Evolutionary conservation across 371 early-diverging fungal species (phyloP).

Genomic region (Zopfochytrium polystomum): DNA sequence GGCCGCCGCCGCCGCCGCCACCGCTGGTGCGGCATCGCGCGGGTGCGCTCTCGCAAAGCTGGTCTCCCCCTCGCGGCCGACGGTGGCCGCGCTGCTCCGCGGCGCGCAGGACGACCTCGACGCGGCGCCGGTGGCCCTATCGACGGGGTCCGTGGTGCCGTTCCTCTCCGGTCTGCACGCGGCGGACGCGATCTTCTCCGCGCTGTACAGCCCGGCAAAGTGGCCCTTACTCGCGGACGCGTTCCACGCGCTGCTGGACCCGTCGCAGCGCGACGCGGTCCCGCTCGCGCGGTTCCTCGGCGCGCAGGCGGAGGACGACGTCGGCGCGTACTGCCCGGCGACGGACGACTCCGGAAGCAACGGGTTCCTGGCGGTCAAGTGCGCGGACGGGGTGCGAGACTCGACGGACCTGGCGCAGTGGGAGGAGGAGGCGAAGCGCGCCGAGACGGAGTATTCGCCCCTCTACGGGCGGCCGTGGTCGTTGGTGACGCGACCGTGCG

Average conservation of each 20-base stretch:
- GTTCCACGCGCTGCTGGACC: no score
- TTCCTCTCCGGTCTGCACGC: conserved; percentile 16
- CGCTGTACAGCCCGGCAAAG: conserved; percentile 14
- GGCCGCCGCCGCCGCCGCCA: no score
- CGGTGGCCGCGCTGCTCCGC: neutral
- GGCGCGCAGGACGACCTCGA: conserved; percentile 2
- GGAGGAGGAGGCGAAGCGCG: no score
- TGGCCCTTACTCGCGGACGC: conserved; percentile 21
- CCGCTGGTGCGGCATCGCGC: conserved; percentile 23
- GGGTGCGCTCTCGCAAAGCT: conserved; percentile 28
- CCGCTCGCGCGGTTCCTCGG: neutral
- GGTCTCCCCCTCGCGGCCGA: no score
- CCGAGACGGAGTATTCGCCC: no score
- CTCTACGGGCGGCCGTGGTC: no score
- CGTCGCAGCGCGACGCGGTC: no score
- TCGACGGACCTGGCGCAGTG: no score
- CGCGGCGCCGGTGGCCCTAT: conserved; percentile 19
- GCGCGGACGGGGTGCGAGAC: conserved; percentile 24
- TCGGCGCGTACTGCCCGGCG: conserved; percentile 15
- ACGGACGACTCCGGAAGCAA: conserved; percentile 9
- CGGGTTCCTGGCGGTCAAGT: conserved; percentile 16
- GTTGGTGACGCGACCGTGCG: no score
- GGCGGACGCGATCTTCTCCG: conserved; percentile 1
- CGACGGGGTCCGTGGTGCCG: conserved; percentile 4
- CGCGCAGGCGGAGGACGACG: neutral